These are phyloP conservation scores for Anthracocystis panici-leucophaei DNA, from an alignment of 1,284 basidiomycete species.

Conservation along the genomic window DNA sequence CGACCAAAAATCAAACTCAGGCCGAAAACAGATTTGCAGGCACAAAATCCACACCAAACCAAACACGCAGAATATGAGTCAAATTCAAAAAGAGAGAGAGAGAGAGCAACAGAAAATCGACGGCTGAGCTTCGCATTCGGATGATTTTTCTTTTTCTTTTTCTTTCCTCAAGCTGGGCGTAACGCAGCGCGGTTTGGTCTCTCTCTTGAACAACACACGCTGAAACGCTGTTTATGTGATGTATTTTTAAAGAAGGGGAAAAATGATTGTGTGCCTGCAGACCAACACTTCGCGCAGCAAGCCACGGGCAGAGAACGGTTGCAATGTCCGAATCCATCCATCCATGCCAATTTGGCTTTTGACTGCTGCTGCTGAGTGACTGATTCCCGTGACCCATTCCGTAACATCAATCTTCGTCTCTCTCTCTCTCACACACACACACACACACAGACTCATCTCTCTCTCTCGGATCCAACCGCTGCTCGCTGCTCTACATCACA, in stretches of 20 bases:
- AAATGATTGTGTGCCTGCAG: constrained; percentile 28
- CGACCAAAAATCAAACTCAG: constrained; percentile 2
- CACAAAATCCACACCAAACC: not conserved
- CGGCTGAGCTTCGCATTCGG: constrained; percentile 11
- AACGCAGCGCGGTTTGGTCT: no score
- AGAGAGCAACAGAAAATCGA: constrained; percentile 3
- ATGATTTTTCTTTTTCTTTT: not conserved
- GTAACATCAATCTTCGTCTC: constrained; percentile 4
- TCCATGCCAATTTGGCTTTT: not conserved
- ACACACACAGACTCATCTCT: not conserved
- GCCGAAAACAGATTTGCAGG: constrained; percentile 4
- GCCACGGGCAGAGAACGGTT: not conserved
- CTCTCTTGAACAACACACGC: constrained; percentile 1
- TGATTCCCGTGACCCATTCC: constrained; percentile 2
- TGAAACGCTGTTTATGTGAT: not conserved
- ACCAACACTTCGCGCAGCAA: constrained; percentile 44
- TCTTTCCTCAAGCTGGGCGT: not conserved
- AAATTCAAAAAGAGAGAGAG: constrained; percentile 1
- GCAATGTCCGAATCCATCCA: constrained; percentile 16
- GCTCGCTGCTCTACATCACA: not conserved
- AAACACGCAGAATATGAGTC: constrained; percentile 5
- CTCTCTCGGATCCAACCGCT: not conserved
- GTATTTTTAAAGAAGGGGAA: constrained; percentile 1
- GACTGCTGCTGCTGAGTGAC: not conserved
- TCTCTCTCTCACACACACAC: not conserved